Base-by-base conservation (phyloP, 768 basidiomycete genomes). In the Collybia mongolica region DNA sequence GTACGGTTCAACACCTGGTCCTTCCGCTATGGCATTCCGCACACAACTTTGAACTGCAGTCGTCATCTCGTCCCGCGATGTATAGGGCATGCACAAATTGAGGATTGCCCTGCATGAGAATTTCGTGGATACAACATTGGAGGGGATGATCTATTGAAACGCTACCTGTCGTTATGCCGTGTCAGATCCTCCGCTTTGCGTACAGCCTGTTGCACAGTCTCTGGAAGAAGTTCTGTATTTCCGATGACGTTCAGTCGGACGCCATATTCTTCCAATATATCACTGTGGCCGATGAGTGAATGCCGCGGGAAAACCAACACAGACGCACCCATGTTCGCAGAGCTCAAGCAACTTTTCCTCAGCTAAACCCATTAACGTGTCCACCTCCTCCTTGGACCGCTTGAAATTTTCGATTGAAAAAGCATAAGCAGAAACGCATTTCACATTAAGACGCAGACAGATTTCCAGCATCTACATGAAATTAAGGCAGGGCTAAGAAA, bases 361-460 rank as follows among this genome's bases (percentile, higher is more conserved):
- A 0, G 90, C 88, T 42, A 99, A 66, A n/a, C 72, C 66, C 93
- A 99, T 93, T 58, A 98, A 75, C 2, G 83, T 83, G 20, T 88
- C 82, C 1, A 99, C 93, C 65, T 99, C 97, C 3, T 86, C 86
- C 47, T 80, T 73, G 0, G 88, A 79, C 18, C 97, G 81, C 54
- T 90, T 90, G 72, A 98, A 98, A 70, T 98, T 99, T 60, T 98
- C 96, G 53, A 98, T 93, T 1, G 94, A 82, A 68, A 99, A 99
- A n/a, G 93, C 93, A 60, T 96, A 99, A n/a, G 88, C 90, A 2
- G 92, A 86, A 20, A 98, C 93, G 52, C 88, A 93, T 52, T 73
- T 77, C 42, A 99, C 77, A 11, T 83, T 72, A n/a, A 99, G 77
- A 1, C 79, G 73, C 18, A 96, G 71, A 59, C 95, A 95, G 23